Evolutionary conservation across 805 yeast genomes (phyloP), one percentile per base, ranked within the genome.

Genomic region (Schizosaccharomyces lindneri): DNA sequence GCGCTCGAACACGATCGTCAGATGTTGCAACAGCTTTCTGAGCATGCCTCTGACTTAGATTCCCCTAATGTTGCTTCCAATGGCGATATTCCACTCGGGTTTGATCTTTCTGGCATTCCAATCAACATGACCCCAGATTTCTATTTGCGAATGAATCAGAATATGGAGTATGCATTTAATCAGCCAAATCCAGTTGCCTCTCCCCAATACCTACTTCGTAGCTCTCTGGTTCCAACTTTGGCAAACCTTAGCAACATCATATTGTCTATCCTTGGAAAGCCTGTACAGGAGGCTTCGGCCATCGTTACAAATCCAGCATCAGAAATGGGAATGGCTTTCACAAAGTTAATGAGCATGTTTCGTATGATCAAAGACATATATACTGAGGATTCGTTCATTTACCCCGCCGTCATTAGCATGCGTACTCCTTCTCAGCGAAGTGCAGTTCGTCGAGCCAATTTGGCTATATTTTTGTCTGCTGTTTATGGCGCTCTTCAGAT

Each of bases 391-490:
- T 87, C 90, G 0, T 83, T 87, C 65, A 72, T 87, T 63, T 77
- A 81, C 1, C 84, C 84, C 24, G 80, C 79, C 55, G 84, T 83
- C 68, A 75, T 85, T 5, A 66, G 65, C 15, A 55, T 60, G 60
- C 48, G 62, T 24, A 55, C 43, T 13, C 57, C 65, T 41, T 48
- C 62, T 19, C 60, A 62, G 79, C 77, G 69, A 76, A 61, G 80
- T 48, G 82, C 93, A 0, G 71, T 90, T 43, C 81, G 95, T 63
- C 85, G 90, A 66, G 85, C 88, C 0, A 93, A 93, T 67, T 72
- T 93, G 65, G 86, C 95, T 0, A 87, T 95, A 0, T 93, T 87
- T 68, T 73, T 88, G 51, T 79, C 88, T n/a, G 93, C 96, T 0
- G 80, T 93, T 1, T 76, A 89, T 63, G 95, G 95, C 59, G 76